Conservation (phyloP, 2,329 filamentous ascomycete genomes). For the Cladosporium austrohemisphaericum region DNA sequence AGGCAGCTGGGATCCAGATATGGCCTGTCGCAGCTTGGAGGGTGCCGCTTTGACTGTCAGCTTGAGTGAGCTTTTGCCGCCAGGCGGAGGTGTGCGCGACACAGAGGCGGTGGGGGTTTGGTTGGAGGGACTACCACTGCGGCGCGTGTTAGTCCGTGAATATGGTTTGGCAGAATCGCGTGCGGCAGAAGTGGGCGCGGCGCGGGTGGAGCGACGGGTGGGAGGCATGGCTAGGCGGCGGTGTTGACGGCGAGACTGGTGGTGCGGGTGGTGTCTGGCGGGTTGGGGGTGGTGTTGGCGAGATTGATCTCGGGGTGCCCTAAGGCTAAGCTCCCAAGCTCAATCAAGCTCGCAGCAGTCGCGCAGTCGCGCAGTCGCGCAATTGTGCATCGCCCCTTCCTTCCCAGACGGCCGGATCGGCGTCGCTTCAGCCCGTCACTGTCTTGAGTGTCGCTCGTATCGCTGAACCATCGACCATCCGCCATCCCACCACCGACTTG, state of each 20-base stretch:
- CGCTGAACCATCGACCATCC: neutral
- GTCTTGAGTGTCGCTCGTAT: too few species aligned
- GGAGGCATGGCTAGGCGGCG: conserved; percentile 29
- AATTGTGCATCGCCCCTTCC: conserved; percentile 5
- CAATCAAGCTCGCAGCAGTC: neutral
- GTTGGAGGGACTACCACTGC: conserved; percentile 21
- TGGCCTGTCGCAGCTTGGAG: conserved; percentile 47
- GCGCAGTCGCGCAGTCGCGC: neutral
- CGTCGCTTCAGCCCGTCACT: conserved; percentile 12
- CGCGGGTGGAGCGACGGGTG: conserved; percentile 30
- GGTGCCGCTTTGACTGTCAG: conserved; percentile 50
- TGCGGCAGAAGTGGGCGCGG: conserved; percentile 21
- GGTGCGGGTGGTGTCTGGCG: neutral
- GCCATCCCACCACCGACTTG: neutral
- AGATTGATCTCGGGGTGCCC: neutral
- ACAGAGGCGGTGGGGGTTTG: conserved; percentile 27
- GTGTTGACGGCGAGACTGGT: neutral
- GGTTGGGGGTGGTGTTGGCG: neutral
- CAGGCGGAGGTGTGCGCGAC: conserved; percentile 36
- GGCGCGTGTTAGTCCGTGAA: conserved; percentile 25
- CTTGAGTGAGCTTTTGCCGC: conserved; percentile 43
- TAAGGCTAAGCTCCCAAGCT: neutral
- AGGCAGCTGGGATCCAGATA: conserved; percentile 34
- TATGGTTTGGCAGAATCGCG: conserved; percentile 25
- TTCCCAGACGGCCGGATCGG: conserved; percentile 12